Base-by-base conservation (phyloP, 345 rosid species). In the Salix arbutifolia region DNA sequence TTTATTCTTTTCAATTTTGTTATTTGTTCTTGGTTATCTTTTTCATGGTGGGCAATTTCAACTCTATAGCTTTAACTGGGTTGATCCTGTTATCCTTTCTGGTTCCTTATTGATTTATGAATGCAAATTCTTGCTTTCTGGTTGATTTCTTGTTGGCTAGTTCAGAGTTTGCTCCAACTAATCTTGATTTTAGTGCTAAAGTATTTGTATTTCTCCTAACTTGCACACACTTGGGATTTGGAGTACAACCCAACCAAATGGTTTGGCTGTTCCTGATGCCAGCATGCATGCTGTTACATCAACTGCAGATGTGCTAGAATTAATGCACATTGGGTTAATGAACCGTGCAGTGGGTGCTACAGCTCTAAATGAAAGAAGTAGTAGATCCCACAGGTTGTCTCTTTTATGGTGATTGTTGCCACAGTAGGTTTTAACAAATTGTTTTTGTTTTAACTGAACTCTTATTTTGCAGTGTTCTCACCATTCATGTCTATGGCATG, bases 151-250 rank as follows among this genome's bases (percentile, higher is more conserved):
- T n/a, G 44, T 66, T 6, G 35, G 19, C 65, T 61, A 65, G 53
- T 38, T 56, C 19, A 53, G 13, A 40, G 19, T 8, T 64, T 72
- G 35, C 8, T 67, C 26, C 21, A 18, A 31, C 16, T 73, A 23
- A 58, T 74, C 62, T 56, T 65, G 44, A 67, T 67, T 33, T 61
- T 61, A 62, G 44, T 74, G 40, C 56, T 42, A n/a, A 73, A 73
- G 6, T 11, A 40, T 25, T 58, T 74, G 50, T 75, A 76, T 78
- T 78, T 89, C 76, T 89, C 83, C 89, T 92, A 84, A 91, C 91
- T 86, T 91, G 87, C 99, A 84, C 87, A 96, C 99, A 78, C 97
- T 96, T 77, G 99, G 97, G 95, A 94, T 96, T 86, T 93, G 99
- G 97, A 92, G 79, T 81, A 88, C 90, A 19, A 82, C 97, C 77